phyloP scores from a whole-genome alignment of 768 basidiomycete species.

The Udeniomyces megalosporus region DNA sequence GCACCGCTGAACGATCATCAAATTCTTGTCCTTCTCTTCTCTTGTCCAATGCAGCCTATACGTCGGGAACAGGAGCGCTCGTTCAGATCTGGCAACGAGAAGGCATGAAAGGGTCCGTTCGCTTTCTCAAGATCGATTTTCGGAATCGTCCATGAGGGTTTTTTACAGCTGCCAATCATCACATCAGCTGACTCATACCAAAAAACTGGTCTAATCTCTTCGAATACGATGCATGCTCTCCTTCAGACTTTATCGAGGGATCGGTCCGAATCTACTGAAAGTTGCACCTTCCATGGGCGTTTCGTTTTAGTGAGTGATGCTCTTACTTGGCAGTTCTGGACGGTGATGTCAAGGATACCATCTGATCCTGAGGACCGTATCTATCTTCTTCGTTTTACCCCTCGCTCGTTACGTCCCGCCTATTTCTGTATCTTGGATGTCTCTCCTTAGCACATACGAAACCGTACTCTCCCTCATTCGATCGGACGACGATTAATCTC shows the following conservation, averaged over 20 bases:
- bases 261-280: slow-evolving; percentile 15
- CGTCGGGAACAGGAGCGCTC: slow-evolving; percentile 11
- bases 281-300: slow-evolving; percentile 12
- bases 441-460: neutral
- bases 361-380: neutral
- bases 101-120: slow-evolving; percentile 5
- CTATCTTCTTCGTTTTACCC: neutral
- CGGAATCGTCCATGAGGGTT: too few relatives aligned
- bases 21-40: neutral
- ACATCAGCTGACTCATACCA: too few relatives aligned
- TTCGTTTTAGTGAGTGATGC: slow-evolving; percentile 2
- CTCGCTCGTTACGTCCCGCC: neutral
- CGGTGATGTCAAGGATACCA: too few relatives aligned
- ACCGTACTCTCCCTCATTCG: neutral
- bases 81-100: slow-evolving; percentile 12
- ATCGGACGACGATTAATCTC: too few relatives aligned
- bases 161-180: too few relatives aligned
- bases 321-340: too few relatives aligned
- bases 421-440: too few relatives aligned
- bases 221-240: too few relatives aligned
- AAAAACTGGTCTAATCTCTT: too few relatives aligned
- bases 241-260: slow-evolving; percentile 11
- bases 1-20: too few relatives aligned
- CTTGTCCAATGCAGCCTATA: neutral
- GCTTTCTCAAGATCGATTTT: too few relatives aligned